Evolutionary conservation across 2,329 filamentous ascomycete genomes (phyloP), one percentile per base, ranked within the genome.

Genomic region (Periglandula ipomoeae): DNA sequence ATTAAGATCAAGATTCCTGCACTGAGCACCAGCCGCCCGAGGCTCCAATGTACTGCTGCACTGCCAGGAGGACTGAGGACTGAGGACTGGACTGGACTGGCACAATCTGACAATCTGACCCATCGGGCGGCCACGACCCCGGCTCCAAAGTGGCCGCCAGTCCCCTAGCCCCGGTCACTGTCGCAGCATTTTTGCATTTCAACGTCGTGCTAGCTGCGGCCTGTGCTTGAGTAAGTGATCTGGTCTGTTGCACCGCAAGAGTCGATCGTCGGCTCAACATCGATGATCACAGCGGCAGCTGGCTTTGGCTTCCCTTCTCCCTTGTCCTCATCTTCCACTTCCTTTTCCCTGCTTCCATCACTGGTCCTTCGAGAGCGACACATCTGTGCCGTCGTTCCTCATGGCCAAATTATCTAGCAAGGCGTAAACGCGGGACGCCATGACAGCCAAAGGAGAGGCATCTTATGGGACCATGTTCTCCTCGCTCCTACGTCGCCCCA

Each of bases 401-500:
- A 50, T 50, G 51, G 53, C 52, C 49, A 59, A 59, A 56, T 58
- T 53, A 54, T 53, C 52, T 52, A 59, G 55, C 61, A 54, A 54
- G 55, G 53, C 37, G 47, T 45, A 27, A 35, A 53, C 49, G 49
- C 50, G 30, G 54, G 48, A 46, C 50, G 50, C 46, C 41, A 50
- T 42, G 47, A 39, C 49, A 19, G 30, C 44, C 41, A 40, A 45
- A 47, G 44, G 44, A 34, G 35, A 46, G 35, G 23, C 48, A 38
- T 37, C 37, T 10, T 30, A 45, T 51, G 57, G 51, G 47, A 58
- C 55, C 52, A 68, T 69, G 66, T 65, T 68, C 58, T 61, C 63
- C 52, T 67, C 66, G 53, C 57, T 65, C 47, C 56, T 67, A 49
- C 64, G 60, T 51, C 61, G 59, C 44, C 59, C 63, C 22, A 61